Conservation (phyloP, 2,329 filamentous ascomycete genomes). For the Ceratocystis alfenasii region DNA sequence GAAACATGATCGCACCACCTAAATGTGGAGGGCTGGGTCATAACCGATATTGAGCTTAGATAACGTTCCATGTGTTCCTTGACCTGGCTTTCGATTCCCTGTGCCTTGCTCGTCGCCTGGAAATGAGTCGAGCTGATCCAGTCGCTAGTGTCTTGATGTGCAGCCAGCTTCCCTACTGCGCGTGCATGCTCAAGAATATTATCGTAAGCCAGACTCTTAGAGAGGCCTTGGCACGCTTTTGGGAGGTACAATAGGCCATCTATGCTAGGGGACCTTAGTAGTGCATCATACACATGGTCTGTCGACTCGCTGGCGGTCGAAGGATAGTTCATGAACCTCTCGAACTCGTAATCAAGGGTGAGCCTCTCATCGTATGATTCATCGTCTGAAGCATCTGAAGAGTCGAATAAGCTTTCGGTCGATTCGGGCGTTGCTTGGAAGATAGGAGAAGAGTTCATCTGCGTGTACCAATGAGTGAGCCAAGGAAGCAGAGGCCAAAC, state of each 20-base stretch:
- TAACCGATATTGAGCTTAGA: not conserved
- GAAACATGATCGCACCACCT: not conserved
- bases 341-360: not conserved
- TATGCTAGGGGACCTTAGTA: not conserved
- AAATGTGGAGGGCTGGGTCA: not conserved
- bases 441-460: not conserved
- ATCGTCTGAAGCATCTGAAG: not conserved
- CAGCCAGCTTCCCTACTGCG: not conserved
- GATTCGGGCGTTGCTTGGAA: not conserved
- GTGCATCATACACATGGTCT: not conserved
- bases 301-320: not conserved
- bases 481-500: not conserved
- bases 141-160: not conserved
- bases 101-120: not conserved
- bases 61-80: conserved; percentile 4
- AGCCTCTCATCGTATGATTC: not conserved
- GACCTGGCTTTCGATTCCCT: not conserved
- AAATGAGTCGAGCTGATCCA: not conserved
- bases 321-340: not conserved
- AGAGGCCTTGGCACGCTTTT: not conserved
- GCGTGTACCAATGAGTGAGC: not conserved
- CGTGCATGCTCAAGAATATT: not conserved
- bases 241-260: not conserved
- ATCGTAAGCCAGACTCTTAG: not conserved
- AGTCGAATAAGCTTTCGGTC: not conserved